Base-by-base conservation (phyloP, 2,329 filamentous ascomycete genomes). In the Lasiodiplodia theobromae region DNA sequence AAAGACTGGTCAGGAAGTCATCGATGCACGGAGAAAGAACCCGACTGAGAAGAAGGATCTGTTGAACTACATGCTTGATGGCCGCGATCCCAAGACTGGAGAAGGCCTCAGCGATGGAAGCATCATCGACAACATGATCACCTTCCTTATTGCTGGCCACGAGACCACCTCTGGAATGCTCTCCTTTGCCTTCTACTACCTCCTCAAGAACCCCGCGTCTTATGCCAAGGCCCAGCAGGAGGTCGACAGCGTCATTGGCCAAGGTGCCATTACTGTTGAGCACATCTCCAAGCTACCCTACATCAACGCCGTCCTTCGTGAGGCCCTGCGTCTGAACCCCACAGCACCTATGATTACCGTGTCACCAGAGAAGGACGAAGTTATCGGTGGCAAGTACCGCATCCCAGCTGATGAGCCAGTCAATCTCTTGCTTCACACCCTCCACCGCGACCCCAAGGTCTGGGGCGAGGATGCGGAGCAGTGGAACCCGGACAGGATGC, bases 51-150 rank as follows among this genome's bases (percentile, higher is more conserved):
- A 85, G n/a, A 83, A 86, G 57, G 90, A 92, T 72, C 72, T 91
- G 34, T 82, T 92, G 10, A 82, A 88, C 63, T 84, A 86, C 3
- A 81, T 92, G 75, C 76, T 92, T 69, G 83, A 85, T 67, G 84
- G 81, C 14, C 84, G 82, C 51, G 90, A 92, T 71, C 86, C 87
- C 0, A 84, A 89, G 73, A 91, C 89, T 0, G 88, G 87, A 34
- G 81, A 84, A 69, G 79, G 78, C 2, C 81, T 92, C 71, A 84
- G 80, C 4, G 86, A 91, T 4, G 85, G 86, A 11, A 86, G 87
- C 69, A 85, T 91, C 60, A 84, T 90, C 58, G 88, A 91, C 76
- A 90, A 92, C 75, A 88, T 92, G 71, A 86, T 91, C 66, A 86
- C 86, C 2, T 91, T 92, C 82, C 85, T 91, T 51, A 88, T 89